phyloP scores from a whole-genome alignment of 306 rosid genomes.

The Quercus mongolica region DNA sequence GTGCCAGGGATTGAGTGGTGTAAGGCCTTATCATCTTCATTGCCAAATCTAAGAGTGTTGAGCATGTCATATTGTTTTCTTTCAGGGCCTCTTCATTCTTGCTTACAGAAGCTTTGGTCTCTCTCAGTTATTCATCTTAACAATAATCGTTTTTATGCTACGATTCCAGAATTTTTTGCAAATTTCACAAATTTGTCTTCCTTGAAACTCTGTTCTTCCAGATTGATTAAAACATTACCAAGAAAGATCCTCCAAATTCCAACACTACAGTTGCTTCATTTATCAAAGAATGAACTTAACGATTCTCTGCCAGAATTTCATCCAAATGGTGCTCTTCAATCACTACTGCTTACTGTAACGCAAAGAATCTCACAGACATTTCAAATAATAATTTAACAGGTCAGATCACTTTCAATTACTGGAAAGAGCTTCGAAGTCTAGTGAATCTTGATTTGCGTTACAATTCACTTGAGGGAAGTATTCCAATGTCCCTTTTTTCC shows the following conservation, averaged over 20 bases:
- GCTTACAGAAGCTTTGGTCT: constrained; percentile 8
- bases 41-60: constrained; percentile 21
- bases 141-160: constrained; percentile 14
- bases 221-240: constrained; percentile 27
- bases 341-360: constrained; percentile 10
- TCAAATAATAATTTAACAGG: constrained; percentile 18
- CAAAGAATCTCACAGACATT: constrained; percentile 24
- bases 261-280: constrained; percentile 23
- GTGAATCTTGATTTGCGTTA: not conserved
- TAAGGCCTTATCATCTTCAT: not conserved
- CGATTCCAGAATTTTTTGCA: constrained; percentile 25
- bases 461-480: constrained; percentile 27
- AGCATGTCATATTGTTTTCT: constrained; percentile 14
- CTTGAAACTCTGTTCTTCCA: constrained; percentile 2
- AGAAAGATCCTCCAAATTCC: constrained; percentile 21
- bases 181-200: constrained; percentile 20
- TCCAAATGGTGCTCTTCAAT: not conserved
- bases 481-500: constrained; percentile 26
- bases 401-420: not conserved
- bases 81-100: constrained; percentile 30
- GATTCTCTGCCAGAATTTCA: constrained; percentile 34
- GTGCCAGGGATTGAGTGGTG: constrained; percentile 45
- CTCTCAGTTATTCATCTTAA: constrained; percentile 26
- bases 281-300: constrained; percentile 13
- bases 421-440: constrained; percentile 18